These are phyloP conservation scores for Pyrenula massariospora DNA, from an alignment of 495 filamentous ascomycete genomes.

Conservation along the genomic window DNA sequence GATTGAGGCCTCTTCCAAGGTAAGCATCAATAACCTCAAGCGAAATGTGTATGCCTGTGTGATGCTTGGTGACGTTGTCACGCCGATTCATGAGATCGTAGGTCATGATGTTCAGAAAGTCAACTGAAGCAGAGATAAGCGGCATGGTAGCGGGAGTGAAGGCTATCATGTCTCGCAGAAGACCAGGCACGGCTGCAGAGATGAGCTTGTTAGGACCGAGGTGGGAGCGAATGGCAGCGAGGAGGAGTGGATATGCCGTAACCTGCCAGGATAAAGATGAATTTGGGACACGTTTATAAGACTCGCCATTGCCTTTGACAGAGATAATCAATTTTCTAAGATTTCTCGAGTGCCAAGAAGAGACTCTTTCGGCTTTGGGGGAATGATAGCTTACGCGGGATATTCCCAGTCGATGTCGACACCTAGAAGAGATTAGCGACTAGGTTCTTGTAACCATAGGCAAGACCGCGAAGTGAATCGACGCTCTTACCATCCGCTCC, in stretches of 20 bases:
- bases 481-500: slow-evolving; percentile 45
- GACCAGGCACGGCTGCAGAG: slow-evolving; percentile 61
- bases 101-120: slow-evolving; percentile 71
- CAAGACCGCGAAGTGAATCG: slow-evolving; percentile 9
- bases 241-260: slow-evolving; percentile 49
- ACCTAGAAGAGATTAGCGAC: slow-evolving; percentile 11
- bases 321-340: no score
- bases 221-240: slow-evolving; percentile 44
- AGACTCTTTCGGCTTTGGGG: no score
- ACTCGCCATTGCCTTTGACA: slow-evolving; percentile 56
- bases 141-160: slow-evolving; percentile 54
- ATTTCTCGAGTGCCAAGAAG: no score
- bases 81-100: slow-evolving; percentile 74
- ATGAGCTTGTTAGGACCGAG: slow-evolving; percentile 50
- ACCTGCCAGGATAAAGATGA: slow-evolving; percentile 47
- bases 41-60: slow-evolving; percentile 45
- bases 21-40: slow-evolving; percentile 48
- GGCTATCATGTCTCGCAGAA: slow-evolving; percentile 58
- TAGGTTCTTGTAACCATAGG: neutral
- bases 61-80: slow-evolving; percentile 54
- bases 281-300: slow-evolving; percentile 61
- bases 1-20: slow-evolving; percentile 39
- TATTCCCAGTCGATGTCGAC: slow-evolving; percentile 77
- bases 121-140: slow-evolving; percentile 48
- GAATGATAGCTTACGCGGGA: slow-evolving; percentile 36